Evolutionary conservation across 257 asterid genomes (phyloP), one percentile per base, ranked within the genome.

Genomic region (Rubia yunnanensis): DNA sequence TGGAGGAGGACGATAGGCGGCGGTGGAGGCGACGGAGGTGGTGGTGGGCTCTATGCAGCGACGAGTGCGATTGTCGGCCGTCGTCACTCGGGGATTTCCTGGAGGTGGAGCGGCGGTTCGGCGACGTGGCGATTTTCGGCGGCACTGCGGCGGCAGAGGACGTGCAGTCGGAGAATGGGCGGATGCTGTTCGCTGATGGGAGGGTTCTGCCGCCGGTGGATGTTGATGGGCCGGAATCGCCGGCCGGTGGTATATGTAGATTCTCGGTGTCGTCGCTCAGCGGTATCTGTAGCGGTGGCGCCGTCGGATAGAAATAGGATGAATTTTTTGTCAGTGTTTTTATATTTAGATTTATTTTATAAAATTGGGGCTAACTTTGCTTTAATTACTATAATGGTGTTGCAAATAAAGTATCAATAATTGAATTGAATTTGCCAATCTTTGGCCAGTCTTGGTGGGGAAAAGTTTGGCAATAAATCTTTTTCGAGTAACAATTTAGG

Each of bases 31-130:
- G 89, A 67, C 78, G 96, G 70, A 80, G 91, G 72, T 89, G 99
- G 72, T 89, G 99, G 99, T 89, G 96, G 97, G 82, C 82, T 71
- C 75, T 89, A 7, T 89, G 97, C 77, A 74, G 89, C 70, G 97
- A 84, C 54, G 94, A 87, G 2, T 73, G 72, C 0, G 92, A 83
- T 9, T 71, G 85, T 32, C 63, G 81, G 58, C 79, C 95, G 63
- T 88, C 97, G 5, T 92, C 99, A 1, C 77, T 92, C 0, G 95
- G 95, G 26, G 95, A 92, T 62, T 92, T 76, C 74, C 70, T 92
- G 77, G 99, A 83, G 77, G 96, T 86, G 44, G 99, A 92, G 76
- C 70, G 99, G 79, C 81, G 96, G 66, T 87, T 83, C n/a, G 91
- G 88, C 0, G 89, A 83, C 71, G 84, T 49, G 28, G 74, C 76